Percentiles rank a stretch among this genome's conserved stretches.
phyloP scores from a whole-genome alignment of 1,139 yeast genomes.

The Magnusiomyces magnusii region DNA sequence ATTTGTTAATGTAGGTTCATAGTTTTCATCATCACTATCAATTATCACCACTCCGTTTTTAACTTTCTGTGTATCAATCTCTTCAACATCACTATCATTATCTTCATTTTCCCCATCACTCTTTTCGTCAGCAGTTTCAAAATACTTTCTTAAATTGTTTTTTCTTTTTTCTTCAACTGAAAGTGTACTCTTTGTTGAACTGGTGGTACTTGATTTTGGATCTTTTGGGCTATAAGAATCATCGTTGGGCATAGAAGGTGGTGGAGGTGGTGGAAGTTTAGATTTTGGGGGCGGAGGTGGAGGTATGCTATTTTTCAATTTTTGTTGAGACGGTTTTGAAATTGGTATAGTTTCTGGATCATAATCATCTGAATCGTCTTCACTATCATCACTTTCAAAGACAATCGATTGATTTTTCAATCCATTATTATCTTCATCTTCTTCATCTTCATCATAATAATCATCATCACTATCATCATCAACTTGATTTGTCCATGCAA shows the following conservation, averaged over 20 bases:
- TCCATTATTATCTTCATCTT: not conserved
- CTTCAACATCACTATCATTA: not conserved
- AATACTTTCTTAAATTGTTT: not conserved
- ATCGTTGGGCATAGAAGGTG: not conserved
- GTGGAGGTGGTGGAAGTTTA: not conserved
- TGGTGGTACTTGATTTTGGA: not conserved
- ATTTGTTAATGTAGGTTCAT: not conserved
- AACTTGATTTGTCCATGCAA: constrained; percentile 5
- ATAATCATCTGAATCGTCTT: not conserved
- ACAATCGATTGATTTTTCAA: not conserved
- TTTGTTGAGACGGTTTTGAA: not conserved
- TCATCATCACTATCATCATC: not conserved
- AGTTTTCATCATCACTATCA: not conserved
- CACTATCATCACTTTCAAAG: not conserved
- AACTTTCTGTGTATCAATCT: not conserved
- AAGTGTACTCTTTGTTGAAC: not conserved
- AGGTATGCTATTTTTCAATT: too few species aligned
- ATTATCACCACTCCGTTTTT: not conserved
- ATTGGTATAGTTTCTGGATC: not conserved
- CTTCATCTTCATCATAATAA: not conserved
- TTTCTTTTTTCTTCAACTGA: not conserved
- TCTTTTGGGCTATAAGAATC: not conserved
- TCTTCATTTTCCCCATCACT: not conserved
- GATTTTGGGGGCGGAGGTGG: not conserved
- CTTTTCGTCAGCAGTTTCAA: not conserved